Evolutionary conservation across 2,329 filamentous ascomycete species (phyloP).

Genomic region (Coniochaeta hoffmannii): DNA sequence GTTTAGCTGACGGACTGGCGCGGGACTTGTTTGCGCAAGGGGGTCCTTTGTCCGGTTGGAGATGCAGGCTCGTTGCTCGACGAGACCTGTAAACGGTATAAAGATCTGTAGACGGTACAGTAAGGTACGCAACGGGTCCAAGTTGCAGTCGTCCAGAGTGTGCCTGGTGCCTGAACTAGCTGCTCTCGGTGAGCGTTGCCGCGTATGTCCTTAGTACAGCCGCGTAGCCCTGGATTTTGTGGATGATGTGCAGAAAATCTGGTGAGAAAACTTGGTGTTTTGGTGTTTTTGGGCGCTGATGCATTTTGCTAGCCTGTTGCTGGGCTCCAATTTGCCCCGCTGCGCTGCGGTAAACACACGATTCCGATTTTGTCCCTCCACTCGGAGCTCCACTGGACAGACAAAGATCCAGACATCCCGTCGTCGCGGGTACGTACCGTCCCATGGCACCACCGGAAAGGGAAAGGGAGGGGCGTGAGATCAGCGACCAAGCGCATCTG

Average conservation of each 20-base stretch:
- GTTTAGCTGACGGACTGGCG: slow-evolving; percentile 14
- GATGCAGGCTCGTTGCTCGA: neutral
- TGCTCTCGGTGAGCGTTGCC: neutral
- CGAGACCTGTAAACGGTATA: neutral
- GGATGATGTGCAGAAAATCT: slow-evolving; percentile 2
- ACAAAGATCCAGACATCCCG: neutral
- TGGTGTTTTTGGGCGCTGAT: slow-evolving; percentile 17
- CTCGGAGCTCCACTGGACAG: neutral
- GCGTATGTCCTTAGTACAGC: neutral
- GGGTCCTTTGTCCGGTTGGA: neutral
- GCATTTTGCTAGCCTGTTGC: slow-evolving; percentile 16
- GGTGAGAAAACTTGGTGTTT: slow-evolving; percentile 3
- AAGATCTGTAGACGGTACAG: neutral
- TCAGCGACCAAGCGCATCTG: slow-evolving; percentile 3
- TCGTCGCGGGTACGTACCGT: neutral
- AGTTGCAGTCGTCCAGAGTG: neutral
- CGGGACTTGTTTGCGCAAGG: neutral
- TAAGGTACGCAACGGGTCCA: neutral
- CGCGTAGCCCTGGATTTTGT: neutral
- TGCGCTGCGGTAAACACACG: slow-evolving; percentile 8
- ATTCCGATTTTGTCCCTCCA: slow-evolving; percentile 8
- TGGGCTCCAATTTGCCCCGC: slow-evolving; percentile 8
- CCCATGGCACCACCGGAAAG: neutral
- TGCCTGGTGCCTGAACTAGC: neutral
- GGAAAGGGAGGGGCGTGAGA: slow-evolving; percentile 1